A percentile compares a stretch with the other conserved stretches of the same genome.
Conservation (phyloP, 192 early-diverging fungal species). For the Dimargaris cristalligena region DNA sequence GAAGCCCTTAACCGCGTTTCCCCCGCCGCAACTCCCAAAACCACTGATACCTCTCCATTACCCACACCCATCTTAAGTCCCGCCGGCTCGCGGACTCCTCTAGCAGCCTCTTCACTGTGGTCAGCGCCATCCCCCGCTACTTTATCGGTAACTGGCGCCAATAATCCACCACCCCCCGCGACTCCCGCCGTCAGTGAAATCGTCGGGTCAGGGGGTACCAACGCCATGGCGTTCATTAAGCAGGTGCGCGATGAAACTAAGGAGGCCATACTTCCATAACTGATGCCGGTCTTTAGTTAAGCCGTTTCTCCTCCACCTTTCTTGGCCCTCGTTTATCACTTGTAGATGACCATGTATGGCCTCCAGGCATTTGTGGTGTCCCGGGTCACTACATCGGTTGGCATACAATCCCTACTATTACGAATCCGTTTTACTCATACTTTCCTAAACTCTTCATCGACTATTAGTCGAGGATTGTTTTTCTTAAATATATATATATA, state of each 20-base stretch:
- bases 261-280: slow-evolving; percentile 20
- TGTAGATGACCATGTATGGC: too few species aligned
- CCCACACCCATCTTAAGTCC: neutral
- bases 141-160: neutral
- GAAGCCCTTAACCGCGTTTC: too few species aligned
- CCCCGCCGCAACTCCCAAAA: too few species aligned
- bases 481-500: neutral
- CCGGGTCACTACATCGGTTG: too few species aligned
- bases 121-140: neutral
- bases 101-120: neutral
- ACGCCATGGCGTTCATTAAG: slow-evolving; percentile 86
- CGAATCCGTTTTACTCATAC: too few species aligned
- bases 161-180: neutral
- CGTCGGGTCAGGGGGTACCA: slow-evolving; percentile 66
- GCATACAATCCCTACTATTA: too few species aligned
- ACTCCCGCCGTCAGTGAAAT: slow-evolving; percentile 32
- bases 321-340: too few species aligned
- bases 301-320: too few species aligned
- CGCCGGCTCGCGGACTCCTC: neutral
- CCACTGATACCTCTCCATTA: neutral
- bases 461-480: neutral
- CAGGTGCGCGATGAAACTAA: slow-evolving; percentile 72
- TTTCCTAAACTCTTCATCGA: too few species aligned
- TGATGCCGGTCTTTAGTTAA: too few species aligned
- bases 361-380: too few species aligned